A percentile compares a stretch with the other conserved stretches of the same genome.
phyloP scores from a whole-genome alignment of 1,284 basidiomycete species.

The Rhodotorula sp. region DNA sequence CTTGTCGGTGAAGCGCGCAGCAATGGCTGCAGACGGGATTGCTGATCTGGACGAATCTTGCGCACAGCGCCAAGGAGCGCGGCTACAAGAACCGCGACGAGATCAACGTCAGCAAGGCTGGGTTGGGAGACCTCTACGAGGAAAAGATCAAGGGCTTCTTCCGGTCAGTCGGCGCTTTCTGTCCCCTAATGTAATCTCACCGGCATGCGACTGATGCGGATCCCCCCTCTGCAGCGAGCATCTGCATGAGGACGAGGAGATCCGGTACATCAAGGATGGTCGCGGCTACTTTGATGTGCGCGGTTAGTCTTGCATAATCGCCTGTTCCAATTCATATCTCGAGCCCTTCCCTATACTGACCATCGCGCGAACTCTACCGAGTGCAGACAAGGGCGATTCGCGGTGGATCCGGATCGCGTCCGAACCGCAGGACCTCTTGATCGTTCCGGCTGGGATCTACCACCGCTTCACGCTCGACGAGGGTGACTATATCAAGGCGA shows the following conservation, averaged over 20 bases:
- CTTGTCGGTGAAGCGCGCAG: no score
- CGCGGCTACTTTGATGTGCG: constrained; percentile 82
- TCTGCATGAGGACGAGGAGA: constrained; percentile 88
- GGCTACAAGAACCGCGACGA: constrained; percentile 67
- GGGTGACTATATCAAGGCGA: constrained; percentile 64
- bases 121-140: constrained; percentile 74
- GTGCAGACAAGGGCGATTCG: constrained; percentile 56
- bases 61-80: constrained; percentile 57
- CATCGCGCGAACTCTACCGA: not conserved
- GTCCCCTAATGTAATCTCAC: no score
- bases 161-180: constrained; percentile 56
- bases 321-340: not conserved
- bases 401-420: constrained; percentile 72
- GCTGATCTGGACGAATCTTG: not conserved
- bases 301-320: constrained; percentile 54
- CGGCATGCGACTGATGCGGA: not conserved
- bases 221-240: constrained; percentile 52
- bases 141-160: constrained; percentile 75
- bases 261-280: constrained; percentile 76
- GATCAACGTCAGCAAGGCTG: constrained; percentile 70
- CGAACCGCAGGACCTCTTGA: constrained; percentile 63
- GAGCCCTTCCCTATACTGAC: constrained; percentile 24
- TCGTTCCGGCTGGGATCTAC: constrained; percentile 59
- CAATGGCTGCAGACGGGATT: not conserved
- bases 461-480: constrained; percentile 69